These are phyloP conservation scores for Naganishia antarctica DNA, from an alignment of 768 basidiomycete species.

Conservation along the genomic window DNA sequence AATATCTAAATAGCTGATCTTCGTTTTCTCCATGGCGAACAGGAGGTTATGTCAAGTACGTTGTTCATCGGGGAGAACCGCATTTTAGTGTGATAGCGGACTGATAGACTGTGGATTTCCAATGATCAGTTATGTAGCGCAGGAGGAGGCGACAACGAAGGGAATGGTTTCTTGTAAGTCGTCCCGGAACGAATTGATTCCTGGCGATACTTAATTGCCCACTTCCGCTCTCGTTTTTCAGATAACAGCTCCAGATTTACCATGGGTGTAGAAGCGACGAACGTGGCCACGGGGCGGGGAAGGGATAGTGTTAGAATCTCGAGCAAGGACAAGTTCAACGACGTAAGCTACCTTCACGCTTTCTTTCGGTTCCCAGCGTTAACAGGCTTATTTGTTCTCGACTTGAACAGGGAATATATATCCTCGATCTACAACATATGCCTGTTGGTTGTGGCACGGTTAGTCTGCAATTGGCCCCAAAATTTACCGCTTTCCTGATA, in stretches of 20 bases:
- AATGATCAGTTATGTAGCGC: slow-evolving; percentile 40
- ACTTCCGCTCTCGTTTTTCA: too few relatives aligned
- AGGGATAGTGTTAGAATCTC: slow-evolving; percentile 44
- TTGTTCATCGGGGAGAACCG: not conserved
- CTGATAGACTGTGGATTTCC: too few relatives aligned
- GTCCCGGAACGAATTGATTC: too few relatives aligned
- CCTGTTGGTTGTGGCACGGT: slow-evolving; percentile 48
- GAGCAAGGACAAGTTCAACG: slow-evolving; percentile 43
- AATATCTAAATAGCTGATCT: not conserved
- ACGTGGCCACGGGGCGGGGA: slow-evolving; percentile 39
- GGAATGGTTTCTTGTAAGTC: slow-evolving; percentile 31
- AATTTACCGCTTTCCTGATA: not conserved
- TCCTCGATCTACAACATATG: slow-evolving; percentile 47
- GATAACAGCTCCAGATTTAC: slow-evolving; percentile 34
- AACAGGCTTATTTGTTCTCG: slow-evolving; percentile 2
- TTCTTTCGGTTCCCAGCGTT: not conserved
- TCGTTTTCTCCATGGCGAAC: not conserved
- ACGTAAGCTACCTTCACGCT: slow-evolving; percentile 37
- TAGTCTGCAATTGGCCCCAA: slow-evolving; percentile 28
- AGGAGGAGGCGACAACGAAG: slow-evolving; percentile 30
- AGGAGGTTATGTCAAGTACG: slow-evolving; percentile 26
- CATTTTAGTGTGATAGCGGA: too few relatives aligned
- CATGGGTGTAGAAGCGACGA: slow-evolving; percentile 41
- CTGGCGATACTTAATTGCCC: too few relatives aligned
- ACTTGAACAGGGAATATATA: slow-evolving; percentile 35